A percentile compares a stretch with the other conserved stretches of the same genome.
Evolutionary conservation across 805 yeast genomes (phyloP).

Genomic region (Sugiyamaella marilandica): DNA sequence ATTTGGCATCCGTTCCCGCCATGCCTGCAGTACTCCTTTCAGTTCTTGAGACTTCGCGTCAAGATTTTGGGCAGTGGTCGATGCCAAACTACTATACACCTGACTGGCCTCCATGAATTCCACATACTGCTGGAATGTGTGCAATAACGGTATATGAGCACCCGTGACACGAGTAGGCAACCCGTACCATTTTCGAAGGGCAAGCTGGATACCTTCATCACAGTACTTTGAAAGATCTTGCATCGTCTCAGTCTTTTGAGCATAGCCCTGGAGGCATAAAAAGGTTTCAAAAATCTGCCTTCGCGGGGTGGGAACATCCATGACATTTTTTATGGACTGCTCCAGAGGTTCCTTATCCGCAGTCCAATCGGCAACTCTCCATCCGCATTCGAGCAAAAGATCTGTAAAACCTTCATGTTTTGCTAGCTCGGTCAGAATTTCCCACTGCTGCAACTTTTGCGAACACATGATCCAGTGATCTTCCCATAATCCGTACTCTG

Average conservation of each 20-base stretch:
- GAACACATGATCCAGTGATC: slow-evolving; percentile 98
- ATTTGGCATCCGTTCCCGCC: slow-evolving; percentile 97
- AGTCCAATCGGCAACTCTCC: slow-evolving; percentile 99
- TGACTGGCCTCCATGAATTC: slow-evolving; percentile 97
- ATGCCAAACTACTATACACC: slow-evolving; percentile 77
- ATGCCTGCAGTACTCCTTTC: slow-evolving; percentile 89
- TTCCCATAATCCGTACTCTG: slow-evolving; percentile 96
- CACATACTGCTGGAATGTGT: slow-evolving; percentile 94
- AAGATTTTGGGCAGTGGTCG: slow-evolving; percentile 87
- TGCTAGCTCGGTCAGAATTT: slow-evolving; percentile 89
- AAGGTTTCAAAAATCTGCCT: slow-evolving; percentile 94
- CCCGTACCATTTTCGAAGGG: slow-evolving; percentile 89
- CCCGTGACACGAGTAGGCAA: slow-evolving; percentile 67
- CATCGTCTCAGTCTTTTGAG: slow-evolving; percentile 81
- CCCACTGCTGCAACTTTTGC: slow-evolving; percentile 97
- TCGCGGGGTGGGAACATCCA: slow-evolving; percentile 98
- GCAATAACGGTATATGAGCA: slow-evolving; percentile 86
- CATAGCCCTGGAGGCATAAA: slow-evolving; percentile 85
- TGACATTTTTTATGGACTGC: slow-evolving; percentile 88
- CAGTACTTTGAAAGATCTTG: slow-evolving; percentile 81
- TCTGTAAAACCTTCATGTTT: slow-evolving; percentile 98
- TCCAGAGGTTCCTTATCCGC: slow-evolving; percentile 92
- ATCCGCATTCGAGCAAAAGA: slow-evolving; percentile 92
- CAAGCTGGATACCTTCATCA: slow-evolving; percentile 93
- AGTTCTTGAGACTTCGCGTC: slow-evolving; percentile 92